These are phyloP conservation scores for Colletotrichum musae DNA, from an alignment of 2,329 filamentous ascomycete species.

Conservation along the genomic window DNA sequence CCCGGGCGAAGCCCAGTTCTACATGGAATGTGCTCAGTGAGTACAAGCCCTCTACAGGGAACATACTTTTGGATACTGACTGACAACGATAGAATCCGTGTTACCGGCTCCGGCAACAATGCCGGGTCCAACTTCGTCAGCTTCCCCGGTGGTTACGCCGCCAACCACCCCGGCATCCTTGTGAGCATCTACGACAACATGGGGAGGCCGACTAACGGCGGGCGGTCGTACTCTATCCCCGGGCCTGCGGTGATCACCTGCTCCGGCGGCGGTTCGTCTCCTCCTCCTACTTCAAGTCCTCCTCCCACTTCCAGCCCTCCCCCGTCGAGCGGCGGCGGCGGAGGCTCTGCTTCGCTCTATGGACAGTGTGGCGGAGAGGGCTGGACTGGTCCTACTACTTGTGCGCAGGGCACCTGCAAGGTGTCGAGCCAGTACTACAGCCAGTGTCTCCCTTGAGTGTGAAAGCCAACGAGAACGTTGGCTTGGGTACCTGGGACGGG, in stretches of 20 bases:
- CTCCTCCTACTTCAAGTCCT: conserved; percentile 26
- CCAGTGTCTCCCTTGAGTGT: conserved; percentile 45
- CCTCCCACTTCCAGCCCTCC: conserved; percentile 28
- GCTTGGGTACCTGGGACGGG: no score
- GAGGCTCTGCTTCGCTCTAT: conserved; percentile 40
- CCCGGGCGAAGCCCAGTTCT: conserved; percentile 45
- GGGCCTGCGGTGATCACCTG: conserved; percentile 45
- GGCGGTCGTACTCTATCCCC: conserved; percentile 52
- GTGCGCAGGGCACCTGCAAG: conserved; percentile 48
- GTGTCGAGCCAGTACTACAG: conserved; percentile 46
- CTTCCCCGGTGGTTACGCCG: conserved; percentile 47
- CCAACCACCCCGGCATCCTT: conserved; percentile 45
- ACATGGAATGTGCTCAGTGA: conserved; percentile 46
- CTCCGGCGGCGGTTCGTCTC: conserved; percentile 23
- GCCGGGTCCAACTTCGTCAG: conserved; percentile 44
- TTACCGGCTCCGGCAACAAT: conserved; percentile 44
- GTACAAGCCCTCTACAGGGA: background rate
- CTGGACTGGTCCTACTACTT: conserved; percentile 47
- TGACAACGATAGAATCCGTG: conserved; percentile 40
- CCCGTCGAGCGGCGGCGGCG: conserved; percentile 24
- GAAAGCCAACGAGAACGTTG: background rate
- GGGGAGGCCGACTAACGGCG: conserved; percentile 47
- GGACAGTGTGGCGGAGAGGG: conserved; percentile 46
- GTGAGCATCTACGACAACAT: conserved; percentile 50
- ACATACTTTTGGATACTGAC: background rate